These are phyloP conservation scores for Backusella morwellensis DNA, from an alignment of 192 early-diverging fungal species.

Conservation along the genomic window DNA sequence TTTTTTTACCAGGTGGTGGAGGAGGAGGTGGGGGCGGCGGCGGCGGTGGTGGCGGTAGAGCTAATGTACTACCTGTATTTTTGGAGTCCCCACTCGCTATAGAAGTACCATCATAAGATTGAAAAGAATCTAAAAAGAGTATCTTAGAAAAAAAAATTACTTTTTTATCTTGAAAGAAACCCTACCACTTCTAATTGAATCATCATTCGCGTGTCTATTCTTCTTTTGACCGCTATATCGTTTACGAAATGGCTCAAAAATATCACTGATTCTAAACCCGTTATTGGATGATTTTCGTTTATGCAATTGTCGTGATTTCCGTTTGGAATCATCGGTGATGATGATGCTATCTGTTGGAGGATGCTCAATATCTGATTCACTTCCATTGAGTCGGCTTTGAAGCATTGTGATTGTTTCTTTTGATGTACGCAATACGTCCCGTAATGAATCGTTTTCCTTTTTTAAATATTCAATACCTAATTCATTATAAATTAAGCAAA, in stretches of 20 bases:
- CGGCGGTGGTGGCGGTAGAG: conserved; percentile 8
- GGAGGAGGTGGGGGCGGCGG: conserved; percentile 38
- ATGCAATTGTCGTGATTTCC: neutral
- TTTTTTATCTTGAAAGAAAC: neutral
- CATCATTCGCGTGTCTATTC: neutral
- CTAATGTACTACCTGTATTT: neutral
- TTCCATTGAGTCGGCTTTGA: conserved; percentile 64
- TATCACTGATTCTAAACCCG: neutral
- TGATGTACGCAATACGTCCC: conserved; percentile 61
- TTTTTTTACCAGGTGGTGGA: conserved; percentile 20
- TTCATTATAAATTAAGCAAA: neutral
- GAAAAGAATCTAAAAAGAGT: neutral
- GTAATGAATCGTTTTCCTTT: conserved; percentile 37
- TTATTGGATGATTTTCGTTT: neutral
- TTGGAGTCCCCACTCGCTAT: neutral
- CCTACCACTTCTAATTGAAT: neutral
- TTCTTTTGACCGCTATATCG: neutral
- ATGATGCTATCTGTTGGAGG: neutral
- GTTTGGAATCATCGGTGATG: neutral
- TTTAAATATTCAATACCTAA: conserved; percentile 11
- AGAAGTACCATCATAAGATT: neutral
- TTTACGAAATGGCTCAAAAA: neutral
- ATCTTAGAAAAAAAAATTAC: neutral
- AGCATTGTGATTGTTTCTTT: conserved; percentile 71
- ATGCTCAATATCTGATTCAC: neutral